Evolutionary conservation across 2,329 filamentous ascomycete genomes (phyloP).

Genomic region (Septoria linicola): DNA sequence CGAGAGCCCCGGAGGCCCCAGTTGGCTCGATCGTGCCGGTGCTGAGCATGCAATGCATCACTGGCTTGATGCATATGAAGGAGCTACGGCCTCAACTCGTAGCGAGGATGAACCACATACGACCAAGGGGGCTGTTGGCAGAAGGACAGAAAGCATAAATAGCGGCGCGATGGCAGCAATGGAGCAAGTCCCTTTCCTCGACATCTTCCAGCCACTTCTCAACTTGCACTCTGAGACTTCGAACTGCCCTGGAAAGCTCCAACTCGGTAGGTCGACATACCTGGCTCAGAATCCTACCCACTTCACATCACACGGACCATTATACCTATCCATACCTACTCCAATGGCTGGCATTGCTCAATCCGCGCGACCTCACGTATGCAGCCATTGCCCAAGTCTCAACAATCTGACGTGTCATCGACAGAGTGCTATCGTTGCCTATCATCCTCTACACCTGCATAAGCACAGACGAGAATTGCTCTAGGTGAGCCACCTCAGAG

Average conservation of each 20-base stretch:
- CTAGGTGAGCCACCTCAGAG: slow-evolving; percentile 10
- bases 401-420: slow-evolving; percentile 11
- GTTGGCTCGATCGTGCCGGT: slow-evolving; percentile 41
- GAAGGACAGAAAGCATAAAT: slow-evolving; percentile 35
- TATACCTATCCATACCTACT: not conserved
- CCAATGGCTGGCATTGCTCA: slow-evolving; percentile 15
- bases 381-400: slow-evolving; percentile 1
- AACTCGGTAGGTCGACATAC: slow-evolving; percentile 20
- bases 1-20: slow-evolving; percentile 45
- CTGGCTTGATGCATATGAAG: slow-evolving; percentile 18
- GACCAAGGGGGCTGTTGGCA: slow-evolving; percentile 6
- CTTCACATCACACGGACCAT: not conserved
- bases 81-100: slow-evolving; percentile 20
- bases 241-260: not conserved
- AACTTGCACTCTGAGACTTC: slow-evolving; percentile 6
- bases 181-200: slow-evolving; percentile 16
- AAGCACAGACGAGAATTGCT: slow-evolving; percentile 6
- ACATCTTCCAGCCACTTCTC: slow-evolving; percentile 25
- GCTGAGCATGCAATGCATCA: slow-evolving; percentile 19
- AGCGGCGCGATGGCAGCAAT: slow-evolving; percentile 23
- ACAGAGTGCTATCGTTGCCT: slow-evolving; percentile 2
- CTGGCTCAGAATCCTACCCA: slow-evolving; percentile 2
- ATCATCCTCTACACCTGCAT: slow-evolving; percentile 10
- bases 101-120: slow-evolving; percentile 16
- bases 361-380: not conserved